Base-by-base conservation (phyloP, 768 basidiomycete species). In the Collybia sordida region DNA sequence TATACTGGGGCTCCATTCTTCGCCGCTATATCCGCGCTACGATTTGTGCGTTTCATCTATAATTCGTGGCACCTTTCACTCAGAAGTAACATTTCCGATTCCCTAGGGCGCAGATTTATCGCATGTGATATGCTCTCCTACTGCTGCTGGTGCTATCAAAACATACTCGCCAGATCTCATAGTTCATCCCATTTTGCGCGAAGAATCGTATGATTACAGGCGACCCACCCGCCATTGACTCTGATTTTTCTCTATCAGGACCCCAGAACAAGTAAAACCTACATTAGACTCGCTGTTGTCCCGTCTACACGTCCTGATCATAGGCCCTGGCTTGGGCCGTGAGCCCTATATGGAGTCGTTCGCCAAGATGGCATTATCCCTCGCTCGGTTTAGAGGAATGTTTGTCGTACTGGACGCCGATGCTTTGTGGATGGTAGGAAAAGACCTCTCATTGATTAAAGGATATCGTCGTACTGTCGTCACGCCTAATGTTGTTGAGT, bases 1-100 rank as follows among this genome's bases (percentile, higher is more conserved):
- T 98, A 98, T 68, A 91, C 95, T 0, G 97, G 97, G 14, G 97
- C 97, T 17, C 97, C 97, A 0, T 99, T 85, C 77, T 98, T 98
- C 64, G 90, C 94, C 3, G 85, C 93, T 28, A 92, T 97, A 59
- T 86, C 95, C 3, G 90, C 94, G 1, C 77, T 96, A 55, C 81
- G 92, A 56, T 79, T 97, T 63, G 93, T 92, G 60, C 48, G 75
- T 74, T 28, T 44, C 3, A 41, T 42, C 28, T 21, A 24, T 36
- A 42, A 14, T 18, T 25, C 34, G 19, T 22, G 43, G 4, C 12
- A n/a, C 18, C 17, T 11, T 52, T 21, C 6, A 31, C 28, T 21
- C 36, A 44, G 28, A 39, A 50, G 35, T 31, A 34, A 45, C 40
- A 21, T 31, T 41, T n/a, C n/a, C 18, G 18, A n/a, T 44, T 15